Evolutionary conservation across 495 filamentous ascomycete genomes (phyloP), one percentile per base, ranked within the genome.

Genomic region (Penicillium salamii): DNA sequence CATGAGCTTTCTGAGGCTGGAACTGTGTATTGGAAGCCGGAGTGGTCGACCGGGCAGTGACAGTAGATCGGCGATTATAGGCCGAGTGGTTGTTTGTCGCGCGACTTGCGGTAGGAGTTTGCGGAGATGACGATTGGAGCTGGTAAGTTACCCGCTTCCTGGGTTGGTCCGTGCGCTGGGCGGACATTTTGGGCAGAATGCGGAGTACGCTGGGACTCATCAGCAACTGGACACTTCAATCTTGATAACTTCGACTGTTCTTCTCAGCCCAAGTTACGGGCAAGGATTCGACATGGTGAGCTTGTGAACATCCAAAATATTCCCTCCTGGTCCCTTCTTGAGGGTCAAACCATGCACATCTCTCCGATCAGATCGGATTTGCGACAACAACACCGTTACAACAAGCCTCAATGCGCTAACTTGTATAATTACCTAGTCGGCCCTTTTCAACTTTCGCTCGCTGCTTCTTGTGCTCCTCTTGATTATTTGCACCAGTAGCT

Each of bases 401-500:
- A 43, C 23, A 43, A 54, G 35, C 53, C 49, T 33, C 33, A 18
- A 55, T 41, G 15, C 14, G 43, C 43, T 46, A 23, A 46, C 43
- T 23, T 1, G 13, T 18, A 17, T 8, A 41, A 41, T 49, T 23
- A 52, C 55, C 23, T 51, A 96, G 93, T 86, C 92, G 53, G 93
- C 95, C 23, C 84, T 98, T 53, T 97, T 98, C 83, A 96, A 97
- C 73, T 96, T 98, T 78, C 88, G 95, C 63, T 90, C 88, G 43
- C 84, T 97, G 48, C 79, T 98, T 34, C 81, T 97, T 56, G 90
- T 96, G 59, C 85, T 98, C 59, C 84, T 97, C 36, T 88, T 98
- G 58, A 81, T 92, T 52, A 93, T 98, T 63, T 98, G 93, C 76
- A 97, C 93, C 26, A 90, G 86, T 69, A 80, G 93, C 38, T 96